These are phyloP conservation scores for Alternaria brassicae DNA, from an alignment of 2,329 filamentous ascomycete genomes.

Conservation along the genomic window DNA sequence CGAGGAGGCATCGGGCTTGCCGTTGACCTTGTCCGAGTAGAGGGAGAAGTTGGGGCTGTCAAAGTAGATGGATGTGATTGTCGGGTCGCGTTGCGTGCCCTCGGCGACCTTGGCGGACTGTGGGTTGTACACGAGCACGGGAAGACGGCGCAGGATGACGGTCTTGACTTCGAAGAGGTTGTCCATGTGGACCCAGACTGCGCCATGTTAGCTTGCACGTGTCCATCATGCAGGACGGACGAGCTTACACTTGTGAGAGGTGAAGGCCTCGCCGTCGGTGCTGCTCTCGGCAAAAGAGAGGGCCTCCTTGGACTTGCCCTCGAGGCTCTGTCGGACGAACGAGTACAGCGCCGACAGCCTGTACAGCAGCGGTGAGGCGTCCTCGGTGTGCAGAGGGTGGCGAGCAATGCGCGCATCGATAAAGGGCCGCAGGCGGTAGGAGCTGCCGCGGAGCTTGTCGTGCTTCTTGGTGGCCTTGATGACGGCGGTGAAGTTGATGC, in stretches of 20 bases:
- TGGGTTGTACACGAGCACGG: constrained; percentile 91
- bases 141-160: constrained; percentile 86
- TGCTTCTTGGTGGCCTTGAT: constrained; percentile 99
- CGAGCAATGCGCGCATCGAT: constrained; percentile 89
- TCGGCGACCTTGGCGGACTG: constrained; percentile 84
- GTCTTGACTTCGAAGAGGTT: constrained; percentile 98
- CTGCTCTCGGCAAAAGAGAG: constrained; percentile 56
- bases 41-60: constrained; percentile 86
- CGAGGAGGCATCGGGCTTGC: constrained; percentile 77
- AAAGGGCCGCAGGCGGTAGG: constrained; percentile 89
- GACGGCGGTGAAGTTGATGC: constrained; percentile 96
- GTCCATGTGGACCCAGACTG: constrained; percentile 93
- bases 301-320: constrained; percentile 59
- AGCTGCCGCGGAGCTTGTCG: constrained; percentile 85
- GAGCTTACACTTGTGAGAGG: constrained; percentile 80
- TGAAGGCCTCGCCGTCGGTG: constrained; percentile 70
- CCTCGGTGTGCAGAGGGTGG: constrained; percentile 92
- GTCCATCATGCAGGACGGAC: neutral
- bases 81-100: constrained; percentile 77
- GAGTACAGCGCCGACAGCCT: constrained; percentile 94
- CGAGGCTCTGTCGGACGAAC: constrained; percentile 84
- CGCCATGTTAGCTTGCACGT: constrained; percentile 39
- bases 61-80: constrained; percentile 95
- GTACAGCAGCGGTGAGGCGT: constrained; percentile 88
- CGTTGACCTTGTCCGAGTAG: constrained; percentile 84